Conservation (phyloP, 2,329 filamentous ascomycete species). For the Alternaria longipes region DNA sequence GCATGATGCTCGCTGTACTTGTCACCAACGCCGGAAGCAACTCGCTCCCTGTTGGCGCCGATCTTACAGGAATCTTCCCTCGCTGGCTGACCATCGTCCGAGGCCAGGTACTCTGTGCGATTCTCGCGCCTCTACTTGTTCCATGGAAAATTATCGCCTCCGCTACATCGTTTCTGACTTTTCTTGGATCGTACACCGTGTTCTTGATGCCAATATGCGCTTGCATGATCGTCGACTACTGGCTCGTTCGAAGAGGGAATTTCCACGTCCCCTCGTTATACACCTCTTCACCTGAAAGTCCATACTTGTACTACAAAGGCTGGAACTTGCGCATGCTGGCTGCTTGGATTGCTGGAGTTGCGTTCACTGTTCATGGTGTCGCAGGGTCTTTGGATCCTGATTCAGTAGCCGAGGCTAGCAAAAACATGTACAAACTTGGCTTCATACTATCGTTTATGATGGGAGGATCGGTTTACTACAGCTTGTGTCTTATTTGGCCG, state of each 20-base stretch:
- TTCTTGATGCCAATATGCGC: conserved; percentile 40
- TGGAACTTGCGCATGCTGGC: conserved; percentile 33
- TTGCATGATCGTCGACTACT: conserved; percentile 33
- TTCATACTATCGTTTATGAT: conserved; percentile 25
- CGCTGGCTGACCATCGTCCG: conserved; percentile 40
- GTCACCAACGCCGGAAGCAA: conserved; percentile 41
- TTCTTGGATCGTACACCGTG: conserved; percentile 37
- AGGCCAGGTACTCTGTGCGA: conserved; percentile 29
- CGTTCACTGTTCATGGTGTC: conserved; percentile 31
- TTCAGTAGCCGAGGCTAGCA: conserved; percentile 24
- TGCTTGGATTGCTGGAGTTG: conserved; percentile 28
- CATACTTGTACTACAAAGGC: conserved; percentile 31
- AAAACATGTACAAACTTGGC: conserved; percentile 33
- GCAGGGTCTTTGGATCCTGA: conserved; percentile 25
- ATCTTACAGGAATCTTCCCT: conserved; percentile 35
- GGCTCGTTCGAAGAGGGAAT: conserved; percentile 28
- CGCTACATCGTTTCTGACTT: conserved; percentile 36
- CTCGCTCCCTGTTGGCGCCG: conserved; percentile 36
- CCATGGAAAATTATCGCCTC: conserved; percentile 43
- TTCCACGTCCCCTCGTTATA: conserved; percentile 33
- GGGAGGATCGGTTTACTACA: conserved; percentile 27
- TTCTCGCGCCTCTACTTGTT: conserved; percentile 27
- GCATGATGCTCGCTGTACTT: conserved; percentile 38
- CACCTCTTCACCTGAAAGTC: conserved; percentile 15
- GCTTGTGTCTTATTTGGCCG: conserved; percentile 25